Base-by-base conservation (phyloP, 2,329 filamentous ascomycete genomes). In the Colletotrichum echinochloae region DNA sequence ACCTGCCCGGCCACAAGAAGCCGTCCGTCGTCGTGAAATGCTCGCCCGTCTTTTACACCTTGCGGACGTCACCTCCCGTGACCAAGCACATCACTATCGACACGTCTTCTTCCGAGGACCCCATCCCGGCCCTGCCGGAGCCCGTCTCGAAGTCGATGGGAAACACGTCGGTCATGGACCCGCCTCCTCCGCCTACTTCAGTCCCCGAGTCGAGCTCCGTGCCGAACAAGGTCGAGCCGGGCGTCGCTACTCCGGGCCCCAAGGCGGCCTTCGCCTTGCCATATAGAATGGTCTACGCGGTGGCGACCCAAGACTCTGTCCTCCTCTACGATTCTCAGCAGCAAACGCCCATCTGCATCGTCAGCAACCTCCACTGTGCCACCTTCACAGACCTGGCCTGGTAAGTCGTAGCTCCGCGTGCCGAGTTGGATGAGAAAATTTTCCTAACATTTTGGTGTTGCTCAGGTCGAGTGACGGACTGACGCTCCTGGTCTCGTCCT, bases 281-380 rank as follows among this genome's bases (percentile, higher is more conserved):
- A 0, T 98, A 99, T 80, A 91, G 96, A 33, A 94, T 99, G 85
- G 88, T 99, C 0, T 99, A 98, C 81, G 96, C 95, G 4, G 95
- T 99, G 46, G 97, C 96, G 9, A 99, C 96, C 0, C 95, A 98
- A 78, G 96, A 99, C 81, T 93, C 96, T 0, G 93, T 99, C 5
- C 85, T 98, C 52, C 87, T 99, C 28, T 99, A 99, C 78, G 96
- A 99, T 81, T 99, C 96, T 0, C 96, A 99, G 78, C 96, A 99
- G 78, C 92, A 95, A 77, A 97, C 94, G 9, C 96, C 96, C 3
- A 85, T 99, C 44, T 97, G 94, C 78, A 88, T 98, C 48, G 95
- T 99, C 59, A 98, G 94, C 87, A 99, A 99, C 77, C 83, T 99
- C 74, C 96, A 99, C 80, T 97, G 95, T 80, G 95, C 96, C 5